phyloP scores from a whole-genome alignment of 108 stramenopile genomes.

The Conticribra guillardii region DNA sequence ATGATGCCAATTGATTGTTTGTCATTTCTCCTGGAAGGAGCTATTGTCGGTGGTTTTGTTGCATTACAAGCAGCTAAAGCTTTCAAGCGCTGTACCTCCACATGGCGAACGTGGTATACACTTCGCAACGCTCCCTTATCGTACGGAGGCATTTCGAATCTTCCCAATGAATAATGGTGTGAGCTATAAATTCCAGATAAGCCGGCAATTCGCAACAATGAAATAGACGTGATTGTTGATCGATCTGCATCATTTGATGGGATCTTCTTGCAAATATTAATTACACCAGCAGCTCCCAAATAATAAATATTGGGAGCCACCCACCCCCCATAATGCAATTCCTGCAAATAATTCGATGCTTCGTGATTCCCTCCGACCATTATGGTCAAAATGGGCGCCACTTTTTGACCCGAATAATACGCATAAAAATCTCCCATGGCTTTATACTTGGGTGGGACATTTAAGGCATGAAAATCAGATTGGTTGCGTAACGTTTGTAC shows the following conservation, averaged over 20 bases:
- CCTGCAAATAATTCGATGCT: conserved; percentile 91
- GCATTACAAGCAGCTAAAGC: conserved; percentile 30
- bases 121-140: conserved; percentile 67
- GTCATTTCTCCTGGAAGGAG: not conserved
- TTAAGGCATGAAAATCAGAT: conserved; percentile 83
- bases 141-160: conserved; percentile 90
- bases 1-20: conserved; percentile 73
- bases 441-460: conserved; percentile 94
- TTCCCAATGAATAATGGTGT: conserved; percentile 73
- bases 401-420: conserved; percentile 90
- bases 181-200: conserved; percentile 95
- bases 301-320: conserved; percentile 99
- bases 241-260: not conserved
- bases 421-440: conserved; percentile 84
- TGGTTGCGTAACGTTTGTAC: conserved; percentile 93
- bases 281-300: conserved; percentile 91
- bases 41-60: not conserved
- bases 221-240: conserved; percentile 32
- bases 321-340: conserved; percentile 98
- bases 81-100: conserved; percentile 86
- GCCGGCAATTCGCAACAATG: conserved; percentile 92
- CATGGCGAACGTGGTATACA: conserved; percentile 93
- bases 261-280: conserved; percentile 51
- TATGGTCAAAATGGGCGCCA: conserved; percentile 92
- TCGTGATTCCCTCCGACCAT: conserved; percentile 99